Evolutionary conservation across 306 rosid genomes (phyloP), one percentile per base, ranked within the genome.

Genomic region (Hylodesmum podocarpum): DNA sequence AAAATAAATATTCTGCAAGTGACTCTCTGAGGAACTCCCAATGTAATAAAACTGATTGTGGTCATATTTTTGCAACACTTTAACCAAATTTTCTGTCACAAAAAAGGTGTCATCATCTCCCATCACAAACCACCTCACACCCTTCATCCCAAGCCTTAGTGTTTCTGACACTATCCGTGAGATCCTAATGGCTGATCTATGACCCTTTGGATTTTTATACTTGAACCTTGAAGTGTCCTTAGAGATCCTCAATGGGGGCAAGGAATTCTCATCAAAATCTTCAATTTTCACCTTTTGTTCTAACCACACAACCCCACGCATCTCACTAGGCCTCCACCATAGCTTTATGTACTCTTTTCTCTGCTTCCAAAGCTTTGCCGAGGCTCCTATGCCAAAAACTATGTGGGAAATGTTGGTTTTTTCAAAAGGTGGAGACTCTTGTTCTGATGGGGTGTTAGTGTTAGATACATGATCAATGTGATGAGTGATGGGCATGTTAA

Each of bases 21-120:
- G 97, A 41, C 88, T 85, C 86, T 92, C 96, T 1, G 96, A 92
- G 9, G 79, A 62, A 31, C 93, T 84, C 21, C 97, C 97, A 27
- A 89, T 88, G 37, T 91, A 91, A 59, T 88, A 91, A 49, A 85
- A 91, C 57, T 79, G 82, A 34, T 81, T 81, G 13, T 90, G 93
- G 16, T 92, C 91, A 65, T 92, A 90, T 66, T 89, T 90, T 50
- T 76, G 70, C 78, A 92, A 68, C 58, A 92, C 89, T 21, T 72
- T 81, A 0, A 90, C 85, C 79, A 92, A 22, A 82, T 90, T 90
- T 3, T 92, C 93, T 0, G 90, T 39, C 0, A 90, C 83, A 57
- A 91, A 91, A 3, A 91, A 65, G 0, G 96, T 89, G 62, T 92
- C 97, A 27, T 92, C 96, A 57, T 92, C 97, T 3, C 96, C 97